These are phyloP conservation scores for Cordyceps cicadae DNA, from an alignment of 2,329 filamentous ascomycete genomes.

Conservation along the genomic window DNA sequence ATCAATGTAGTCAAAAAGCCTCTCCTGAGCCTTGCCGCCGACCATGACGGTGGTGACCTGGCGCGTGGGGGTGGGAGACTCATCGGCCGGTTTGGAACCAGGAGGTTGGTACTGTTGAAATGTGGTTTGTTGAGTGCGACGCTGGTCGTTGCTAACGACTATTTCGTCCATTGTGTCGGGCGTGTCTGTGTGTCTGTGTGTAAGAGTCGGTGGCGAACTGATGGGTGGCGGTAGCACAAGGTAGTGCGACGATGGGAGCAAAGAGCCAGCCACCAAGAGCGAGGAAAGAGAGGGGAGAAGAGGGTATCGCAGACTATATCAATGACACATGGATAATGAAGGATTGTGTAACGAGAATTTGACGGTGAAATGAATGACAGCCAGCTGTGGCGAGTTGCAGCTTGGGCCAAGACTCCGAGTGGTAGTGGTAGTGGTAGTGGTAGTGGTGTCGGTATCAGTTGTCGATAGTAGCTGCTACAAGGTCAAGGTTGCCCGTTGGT, in stretches of 20 bases:
- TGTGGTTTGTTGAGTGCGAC: conserved; percentile 21
- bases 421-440: background rate
- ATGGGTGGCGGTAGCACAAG: conserved; percentile 4
- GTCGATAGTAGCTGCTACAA: background rate
- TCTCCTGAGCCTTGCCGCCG: conserved; percentile 15
- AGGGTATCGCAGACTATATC: background rate
- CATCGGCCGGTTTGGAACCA: conserved; percentile 22
- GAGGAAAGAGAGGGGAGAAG: background rate
- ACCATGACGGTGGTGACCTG: background rate
- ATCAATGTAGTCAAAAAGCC: conserved; percentile 28
- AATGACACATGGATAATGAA: background rate
- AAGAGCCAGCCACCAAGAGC: background rate
- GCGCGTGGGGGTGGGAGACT: conserved; percentile 19
- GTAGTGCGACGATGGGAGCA: background rate
- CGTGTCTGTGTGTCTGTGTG: conserved; percentile 22
- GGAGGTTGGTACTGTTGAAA: conserved; percentile 20
- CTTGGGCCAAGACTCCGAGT: background rate
- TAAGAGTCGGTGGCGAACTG: conserved; percentile 13
- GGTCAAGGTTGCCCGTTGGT: background rate
- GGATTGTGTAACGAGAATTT: background rate
- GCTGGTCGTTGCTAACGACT: conserved; percentile 35
- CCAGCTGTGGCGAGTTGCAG: background rate
- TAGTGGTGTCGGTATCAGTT: too few relatives aligned
- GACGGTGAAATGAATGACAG: background rate
- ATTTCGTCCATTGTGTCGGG: conserved; percentile 40